These are phyloP conservation scores for Nelumbo lutea DNA, from an alignment of 164 flowering plant genomes.

Conservation along the genomic window DNA sequence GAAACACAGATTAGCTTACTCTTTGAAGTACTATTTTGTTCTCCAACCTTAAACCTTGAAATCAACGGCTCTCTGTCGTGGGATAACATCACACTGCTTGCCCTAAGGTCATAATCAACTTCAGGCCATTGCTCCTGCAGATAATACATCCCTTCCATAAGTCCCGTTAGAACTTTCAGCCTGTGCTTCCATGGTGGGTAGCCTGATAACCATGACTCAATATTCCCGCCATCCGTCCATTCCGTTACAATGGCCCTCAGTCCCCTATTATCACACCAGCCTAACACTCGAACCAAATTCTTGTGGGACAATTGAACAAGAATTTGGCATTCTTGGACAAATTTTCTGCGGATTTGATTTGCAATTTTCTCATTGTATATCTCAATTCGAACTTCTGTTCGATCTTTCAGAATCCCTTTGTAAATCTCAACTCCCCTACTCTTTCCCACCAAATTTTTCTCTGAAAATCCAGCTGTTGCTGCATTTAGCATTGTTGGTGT, in stretches of 20 bases:
- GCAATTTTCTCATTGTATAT: constrained; percentile 28
- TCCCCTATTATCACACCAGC: constrained; percentile 43
- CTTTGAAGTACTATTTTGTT: constrained; percentile 19
- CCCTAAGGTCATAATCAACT: constrained; percentile 44
- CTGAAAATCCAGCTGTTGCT: constrained; percentile 44
- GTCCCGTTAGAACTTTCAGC: constrained; percentile 34
- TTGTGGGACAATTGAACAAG: constrained; percentile 43
- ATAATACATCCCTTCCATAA: constrained; percentile 42
- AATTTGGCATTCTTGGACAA: constrained; percentile 37
- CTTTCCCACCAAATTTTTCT: constrained; percentile 32
- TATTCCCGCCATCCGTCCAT: constrained; percentile 39
- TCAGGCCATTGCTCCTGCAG: constrained; percentile 52
- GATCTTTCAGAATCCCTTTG: constrained; percentile 41
- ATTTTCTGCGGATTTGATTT: constrained; percentile 25
- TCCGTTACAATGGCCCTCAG: constrained; percentile 41
- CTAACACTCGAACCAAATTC: constrained; percentile 48
- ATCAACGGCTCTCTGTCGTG: constrained; percentile 39
- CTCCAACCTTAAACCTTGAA: constrained; percentile 39
- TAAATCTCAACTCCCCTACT: constrained; percentile 35
- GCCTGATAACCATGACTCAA: constrained; percentile 39
- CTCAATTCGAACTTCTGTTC: constrained; percentile 42
- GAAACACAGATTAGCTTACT: constrained; percentile 9
- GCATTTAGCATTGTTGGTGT: constrained; percentile 40
- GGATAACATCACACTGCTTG: constrained; percentile 35
- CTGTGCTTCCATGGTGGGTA: constrained; percentile 55